Base-by-base conservation (phyloP, 202 grass and related monocot genomes). In the Musa balbisiana region DNA sequence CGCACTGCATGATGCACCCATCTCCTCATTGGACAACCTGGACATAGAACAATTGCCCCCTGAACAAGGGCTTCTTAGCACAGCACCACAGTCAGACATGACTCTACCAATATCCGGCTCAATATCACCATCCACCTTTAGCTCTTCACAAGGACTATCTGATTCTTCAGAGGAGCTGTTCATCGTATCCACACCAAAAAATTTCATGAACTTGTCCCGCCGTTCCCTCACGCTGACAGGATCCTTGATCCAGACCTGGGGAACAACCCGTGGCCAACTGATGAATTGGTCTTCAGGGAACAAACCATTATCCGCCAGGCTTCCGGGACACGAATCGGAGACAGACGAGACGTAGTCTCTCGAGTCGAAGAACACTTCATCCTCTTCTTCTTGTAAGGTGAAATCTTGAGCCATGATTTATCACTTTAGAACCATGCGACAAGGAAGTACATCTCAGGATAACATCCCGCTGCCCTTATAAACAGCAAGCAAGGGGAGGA, bases 351-450 rank as follows among this genome's bases (percentile, higher is more conserved):
- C 43, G 33, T 85, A 72, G 23, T 81, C 73, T 14, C 15, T 63
- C 11, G 83, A 76, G 63, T 85, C 83, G 25, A 85, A 85, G 73
- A 85, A 85, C 72, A 85, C 67, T 49, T 83, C 82, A 15, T 84
- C 76, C 52, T 71, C 83, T 63, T 79, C 63, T 27, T 83, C 82
- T 43, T 79, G 59, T 68, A 81, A 4, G 55, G 15, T 2, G 15
- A 29, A 17, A 21, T 12, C 55, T 49, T 16, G 20, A 74, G 62
- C 67, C 84, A 82, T 81, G 64, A 72, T 49, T 10, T n/a, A 0
- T 69, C 67, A 69, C 27, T 69, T 3, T 13, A 11, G 15, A 69
- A 49, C 12, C 14, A 49, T 49, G 27, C 4, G 27, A 49, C 29
- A 50, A 15, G 19, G 27, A 69, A 49, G 19, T 29, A 49, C 33